A percentile compares a stretch with the other conserved stretches of the same genome.
Conservation (phyloP, 306 rosid genomes). For the Trifolium subterraneum region DNA sequence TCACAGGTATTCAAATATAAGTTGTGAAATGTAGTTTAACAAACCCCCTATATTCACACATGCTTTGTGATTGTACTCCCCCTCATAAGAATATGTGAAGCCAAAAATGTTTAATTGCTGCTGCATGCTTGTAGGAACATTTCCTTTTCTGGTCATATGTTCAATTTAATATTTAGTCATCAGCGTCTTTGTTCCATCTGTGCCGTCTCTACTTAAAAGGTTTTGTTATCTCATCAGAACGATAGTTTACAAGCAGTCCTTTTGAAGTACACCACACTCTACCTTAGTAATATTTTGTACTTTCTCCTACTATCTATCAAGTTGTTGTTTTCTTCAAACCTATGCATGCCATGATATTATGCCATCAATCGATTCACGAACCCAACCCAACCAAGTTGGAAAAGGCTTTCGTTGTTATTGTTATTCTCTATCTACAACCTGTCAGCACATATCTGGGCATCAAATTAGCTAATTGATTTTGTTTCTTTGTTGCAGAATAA, state of each 20-base stretch:
- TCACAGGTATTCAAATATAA: slow-evolving; percentile 15
- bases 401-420: neutral
- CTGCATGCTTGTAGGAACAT: slow-evolving; percentile 3
- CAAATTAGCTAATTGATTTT: slow-evolving; percentile 19
- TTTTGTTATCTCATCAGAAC: slow-evolving; percentile 17
- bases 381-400: neutral
- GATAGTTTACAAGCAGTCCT: slow-evolving; percentile 16
- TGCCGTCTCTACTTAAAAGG: slow-evolving; percentile 18
- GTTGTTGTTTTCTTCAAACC: neutral
- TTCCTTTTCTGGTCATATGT: slow-evolving; percentile 21
- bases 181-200: slow-evolving; percentile 22
- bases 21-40: slow-evolving; percentile 14
- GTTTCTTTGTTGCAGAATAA: slow-evolving; percentile 59
- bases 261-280: neutral
- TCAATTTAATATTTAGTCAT: slow-evolving; percentile 11
- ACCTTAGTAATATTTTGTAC: neutral
- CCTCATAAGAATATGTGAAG: neutral
- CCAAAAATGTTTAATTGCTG: neutral
- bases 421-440: slow-evolving; percentile 21
- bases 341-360: neutral
- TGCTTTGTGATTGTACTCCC: slow-evolving; percentile 11
- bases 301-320: slow-evolving; percentile 23
- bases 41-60: slow-evolving; percentile 1
- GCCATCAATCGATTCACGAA: neutral
- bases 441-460: slow-evolving; percentile 19